Percentiles rank a stretch among this genome's conserved stretches.
phyloP scores from a whole-genome alignment of 305 asterid species.

The Rubia balearica region DNA sequence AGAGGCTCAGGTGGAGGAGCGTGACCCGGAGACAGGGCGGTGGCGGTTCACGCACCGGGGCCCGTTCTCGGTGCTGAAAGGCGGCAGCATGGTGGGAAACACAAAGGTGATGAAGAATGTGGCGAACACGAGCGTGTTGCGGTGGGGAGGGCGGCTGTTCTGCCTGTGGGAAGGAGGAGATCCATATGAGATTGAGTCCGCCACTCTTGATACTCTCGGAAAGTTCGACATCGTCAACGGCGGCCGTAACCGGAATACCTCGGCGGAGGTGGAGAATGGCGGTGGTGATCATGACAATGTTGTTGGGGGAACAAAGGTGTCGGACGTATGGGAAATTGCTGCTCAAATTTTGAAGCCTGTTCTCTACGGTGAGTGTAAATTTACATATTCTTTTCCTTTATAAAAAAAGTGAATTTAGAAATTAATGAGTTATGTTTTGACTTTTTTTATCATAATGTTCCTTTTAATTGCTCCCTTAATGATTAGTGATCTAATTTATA shows the following conservation, averaged over 20 bases:
- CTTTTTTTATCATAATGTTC: background rate
- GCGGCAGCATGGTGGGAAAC: constrained; percentile 77
- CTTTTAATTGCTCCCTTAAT: no score
- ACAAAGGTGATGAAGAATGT: constrained; percentile 97
- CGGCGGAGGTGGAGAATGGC: constrained; percentile 7
- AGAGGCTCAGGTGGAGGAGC: constrained; percentile 88
- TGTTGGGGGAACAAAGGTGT: constrained; percentile 13
- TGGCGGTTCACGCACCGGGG: constrained; percentile 97
- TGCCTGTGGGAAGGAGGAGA: constrained; percentile 97
- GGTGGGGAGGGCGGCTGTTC: constrained; percentile 76
- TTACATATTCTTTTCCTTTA: background rate
- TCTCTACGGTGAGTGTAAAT: constrained; percentile 43
- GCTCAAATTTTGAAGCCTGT: constrained; percentile 73
- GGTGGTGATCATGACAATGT: background rate
- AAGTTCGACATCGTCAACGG: constrained; percentile 34
- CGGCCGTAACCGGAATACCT: constrained; percentile 8
- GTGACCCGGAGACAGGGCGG: constrained; percentile 63
- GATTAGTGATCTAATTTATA: background rate
- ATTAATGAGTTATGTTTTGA: background rate
- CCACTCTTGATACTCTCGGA: constrained; percentile 52
- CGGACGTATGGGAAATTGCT: constrained; percentile 47
- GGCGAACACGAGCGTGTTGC: constrained; percentile 81
- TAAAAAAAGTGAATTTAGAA: no score
- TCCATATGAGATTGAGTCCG: constrained; percentile 72
- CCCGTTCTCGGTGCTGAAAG: constrained; percentile 84